Evolutionary conservation across 2,329 filamentous ascomycete genomes (phyloP), one percentile per base, ranked within the genome.

Genomic region (Aspergillus tubingensis): DNA sequence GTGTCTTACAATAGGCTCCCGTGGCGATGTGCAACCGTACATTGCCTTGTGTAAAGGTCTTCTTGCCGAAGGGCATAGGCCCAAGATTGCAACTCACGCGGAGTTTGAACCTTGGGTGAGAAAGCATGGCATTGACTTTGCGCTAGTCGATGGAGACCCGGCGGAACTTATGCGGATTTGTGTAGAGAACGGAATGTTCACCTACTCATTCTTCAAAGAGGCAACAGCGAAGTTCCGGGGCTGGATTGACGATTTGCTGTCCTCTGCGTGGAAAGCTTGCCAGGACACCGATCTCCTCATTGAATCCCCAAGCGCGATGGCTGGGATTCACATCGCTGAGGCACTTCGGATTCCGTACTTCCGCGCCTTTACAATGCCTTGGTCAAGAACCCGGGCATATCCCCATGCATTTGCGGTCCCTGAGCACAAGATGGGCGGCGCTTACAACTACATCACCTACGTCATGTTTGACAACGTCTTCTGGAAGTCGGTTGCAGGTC

Each of bases 111-210:
- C 82, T 13, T 99, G 94, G 93, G 86, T 99, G 48, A 86, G 92
- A 72, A 86, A 88, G n/a, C 92, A 98, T 72, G 95, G 94, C 0
- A 97, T 99, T 68, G 92, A 95, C 62, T 99, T 98, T 75, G 88
- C 87, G 4, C 87, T 89, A 7, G 90, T 99, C 0, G 92, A 90
- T 63, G 95, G 95, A 32, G 92, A 99, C 70, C 95, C 95, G 0
- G 91, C 88, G 32, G 94, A 98, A 76, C 83, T 99, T 49, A 98
- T 99, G 94, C 86, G 90, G 1, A 87, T 99, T 43, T 99, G 95
- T 72, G 94, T 98, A 52, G 92, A 98, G 73, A 92, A 98, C 72
- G 95, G 95, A 70, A 98, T 96, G 79, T 99, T 99, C 72, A 98
- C 95, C 0, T 90, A 90, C 69, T 88, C 91, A 0, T 99, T 99